A percentile compares a stretch with the other conserved stretches of the same genome.
These are phyloP conservation scores for Pichia phayaonensis DNA, from an alignment of 805 yeast species.

Conservation along the genomic window DNA sequence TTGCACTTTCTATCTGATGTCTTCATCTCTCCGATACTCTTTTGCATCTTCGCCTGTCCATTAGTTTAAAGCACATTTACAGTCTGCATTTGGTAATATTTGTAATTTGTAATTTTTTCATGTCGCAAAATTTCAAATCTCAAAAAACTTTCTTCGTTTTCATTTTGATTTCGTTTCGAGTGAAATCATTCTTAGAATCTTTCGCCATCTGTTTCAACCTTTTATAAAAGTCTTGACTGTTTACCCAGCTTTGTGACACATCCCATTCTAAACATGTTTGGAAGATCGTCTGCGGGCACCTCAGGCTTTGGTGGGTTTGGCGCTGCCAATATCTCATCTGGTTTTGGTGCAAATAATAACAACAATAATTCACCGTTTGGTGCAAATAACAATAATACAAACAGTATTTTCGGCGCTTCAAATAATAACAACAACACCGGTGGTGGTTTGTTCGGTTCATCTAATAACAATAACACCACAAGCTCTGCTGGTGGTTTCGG, in stretches of 20 bases:
- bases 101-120: too few species aligned
- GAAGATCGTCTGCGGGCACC: constrained; percentile 31
- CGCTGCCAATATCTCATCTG: constrained; percentile 3
- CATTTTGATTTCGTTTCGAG: too few species aligned
- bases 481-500: constrained; percentile 15
- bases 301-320: constrained; percentile 45
- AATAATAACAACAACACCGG: constrained; percentile 18
- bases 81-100: too few species aligned
- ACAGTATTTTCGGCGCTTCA: constrained; percentile 21
- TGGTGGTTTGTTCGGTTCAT: constrained; percentile 19
- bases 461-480: constrained; percentile 18
- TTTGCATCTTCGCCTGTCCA: too few species aligned
- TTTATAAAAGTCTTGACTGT: neutral
- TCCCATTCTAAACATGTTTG: constrained; percentile 33
- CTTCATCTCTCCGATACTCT: too few species aligned
- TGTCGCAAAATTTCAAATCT: neutral
- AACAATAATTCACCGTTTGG: constrained; percentile 15
- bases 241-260: neutral
- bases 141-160: neutral
- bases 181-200: neutral
- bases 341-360: constrained; percentile 7
- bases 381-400: constrained; percentile 11
- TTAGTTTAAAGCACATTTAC: too few species aligned
- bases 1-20: neutral
- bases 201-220: neutral